Evolutionary conservation across 495 filamentous ascomycete genomes (phyloP), one percentile per base, ranked within the genome.

Genomic region (Neurospora discreta): DNA sequence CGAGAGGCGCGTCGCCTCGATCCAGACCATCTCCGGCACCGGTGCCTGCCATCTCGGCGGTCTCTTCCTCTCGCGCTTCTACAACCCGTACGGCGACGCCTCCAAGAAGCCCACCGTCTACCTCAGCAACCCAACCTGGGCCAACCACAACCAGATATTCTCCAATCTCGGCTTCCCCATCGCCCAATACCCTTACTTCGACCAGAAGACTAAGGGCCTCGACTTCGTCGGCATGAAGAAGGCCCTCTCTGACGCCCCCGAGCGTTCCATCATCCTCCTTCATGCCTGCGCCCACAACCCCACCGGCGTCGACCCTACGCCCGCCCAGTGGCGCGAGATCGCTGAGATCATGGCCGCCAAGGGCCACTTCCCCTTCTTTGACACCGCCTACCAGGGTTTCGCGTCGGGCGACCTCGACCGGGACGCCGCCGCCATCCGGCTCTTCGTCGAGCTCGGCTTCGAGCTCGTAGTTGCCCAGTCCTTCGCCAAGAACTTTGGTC

Each of bases 211-310:
- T 70, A 94, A 91, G 78, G 94, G 93, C 36, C 90, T 99, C 70
- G 94, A 98, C 79, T 93, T 98, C 80, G 87, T 89, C 38, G 95
- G 94, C 79, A 94, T 98, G 91, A 88, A 91, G 74, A 76, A 77
- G 68, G 80, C 91, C 18, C 82, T 99, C 52, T 73, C 83, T 20
- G 80, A 84, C 40, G 95, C 95, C 6, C 90, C 92, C 0, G 81
- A 89, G 33, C 90, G 91, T 73, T 93, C 89, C 76, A 87, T 99
- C 80, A 89, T 98, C 82, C 88, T 99, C 38, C 89, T 99, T 18
- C 95, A 99, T 81, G 93, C 93, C 73, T 99, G 95, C 81, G 95
- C 95, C 36, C 95, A 98, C 85, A 99, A 99, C 82, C 95, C 95
- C 30, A 99, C 95, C 16, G 95, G 95, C 72, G 95, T 99, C 70